Evolutionary conservation across 2,329 filamentous ascomycete species (phyloP), one percentile per base, ranked within the genome.

Genomic region (Aurifilum marmelostoma): DNA sequence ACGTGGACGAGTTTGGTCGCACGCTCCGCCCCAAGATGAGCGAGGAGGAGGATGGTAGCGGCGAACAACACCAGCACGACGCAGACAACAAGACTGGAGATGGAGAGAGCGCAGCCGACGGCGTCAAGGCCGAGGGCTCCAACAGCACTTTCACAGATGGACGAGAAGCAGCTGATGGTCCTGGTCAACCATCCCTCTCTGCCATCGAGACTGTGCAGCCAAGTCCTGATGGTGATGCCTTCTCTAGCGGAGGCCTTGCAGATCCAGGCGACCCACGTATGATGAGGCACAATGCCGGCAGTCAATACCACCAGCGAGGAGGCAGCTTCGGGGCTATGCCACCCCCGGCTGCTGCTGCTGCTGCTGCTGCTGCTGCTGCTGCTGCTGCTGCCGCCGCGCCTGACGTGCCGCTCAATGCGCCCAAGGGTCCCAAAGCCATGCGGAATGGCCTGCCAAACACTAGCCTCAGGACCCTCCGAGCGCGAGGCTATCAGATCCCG

Each of bases 341-440:
- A n/a, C 68, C 70, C 18, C 70, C 70, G 7, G 65, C 70, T 65
- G 72, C 73, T 67, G 68, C 72, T 69, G 72, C 74, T 67, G 69
- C 72, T 70, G n/a, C n/a, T n/a, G n/a, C n/a, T n/a, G n/a, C n/a
- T n/a, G n/a, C n/a, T n/a, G n/a, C n/a, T n/a, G n/a, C n/a, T n/a
- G n/a, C n/a, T n/a, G n/a, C n/a, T n/a, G n/a, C n/a, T n/a, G n/a
- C n/a, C n/a, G n/a, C n/a, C n/a, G 72, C 74, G 32, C 78, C 78
- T 29, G 81, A 81, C 72, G 81, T 84, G 65, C 88, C 88, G 59
- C 79, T 89, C 80, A 93, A 85, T 81, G 96, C 96, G 37, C 96
- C 96, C 37, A 97, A 92, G 67, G 96, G 94, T 12, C 96, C 96
- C 62, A 94, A 96, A 80, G 96, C 96, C 24, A 97, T 98, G 93